Conservation (phyloP, 2,329 filamentous ascomycete genomes). For the Aquanectria penicillioides region DNA sequence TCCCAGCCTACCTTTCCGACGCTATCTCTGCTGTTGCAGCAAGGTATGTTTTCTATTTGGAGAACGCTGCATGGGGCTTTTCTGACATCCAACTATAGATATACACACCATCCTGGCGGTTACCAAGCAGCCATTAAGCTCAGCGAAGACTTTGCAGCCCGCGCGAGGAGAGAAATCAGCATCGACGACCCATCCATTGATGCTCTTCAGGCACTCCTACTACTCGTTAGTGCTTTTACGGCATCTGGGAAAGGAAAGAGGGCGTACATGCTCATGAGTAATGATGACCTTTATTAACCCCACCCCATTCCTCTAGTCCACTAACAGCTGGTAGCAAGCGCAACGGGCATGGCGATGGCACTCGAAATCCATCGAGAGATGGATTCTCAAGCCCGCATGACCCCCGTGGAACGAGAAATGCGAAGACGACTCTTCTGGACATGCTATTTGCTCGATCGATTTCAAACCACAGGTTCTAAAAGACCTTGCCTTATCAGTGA, state of each 20-base stretch:
- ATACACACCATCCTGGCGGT: conserved; percentile 73
- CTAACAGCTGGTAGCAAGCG: conserved; percentile 67
- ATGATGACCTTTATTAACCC: no score
- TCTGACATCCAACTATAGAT: conserved; percentile 53
- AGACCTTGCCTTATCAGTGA: conserved; percentile 83
- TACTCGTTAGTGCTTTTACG: conserved; percentile 80
- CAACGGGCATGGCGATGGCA: conserved; percentile 84
- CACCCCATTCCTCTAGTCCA: neutral
- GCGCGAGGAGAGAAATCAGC: conserved; percentile 76
- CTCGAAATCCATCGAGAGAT: conserved; percentile 84
- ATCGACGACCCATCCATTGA: conserved; percentile 85
- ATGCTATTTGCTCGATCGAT: conserved; percentile 88
- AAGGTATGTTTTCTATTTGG: conserved; percentile 58
- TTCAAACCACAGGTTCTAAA: conserved; percentile 82
- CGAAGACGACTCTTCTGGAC: conserved; percentile 88
- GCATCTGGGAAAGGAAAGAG: conserved; percentile 84
- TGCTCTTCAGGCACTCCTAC: conserved; percentile 76
- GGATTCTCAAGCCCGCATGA: conserved; percentile 69
- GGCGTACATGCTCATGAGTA: conserved; percentile 87
- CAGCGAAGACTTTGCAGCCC: conserved; percentile 78
- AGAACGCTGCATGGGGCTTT: neutral
- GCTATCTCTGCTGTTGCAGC: conserved; percentile 71
- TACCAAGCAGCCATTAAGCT: conserved; percentile 74
- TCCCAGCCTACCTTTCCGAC: conserved; percentile 64
- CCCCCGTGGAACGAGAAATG: conserved; percentile 77